A percentile compares a stretch with the other conserved stretches of the same genome.
Conservation (phyloP, 2,329 filamentous ascomycete genomes). For the Nigrograna mackinnonii region DNA sequence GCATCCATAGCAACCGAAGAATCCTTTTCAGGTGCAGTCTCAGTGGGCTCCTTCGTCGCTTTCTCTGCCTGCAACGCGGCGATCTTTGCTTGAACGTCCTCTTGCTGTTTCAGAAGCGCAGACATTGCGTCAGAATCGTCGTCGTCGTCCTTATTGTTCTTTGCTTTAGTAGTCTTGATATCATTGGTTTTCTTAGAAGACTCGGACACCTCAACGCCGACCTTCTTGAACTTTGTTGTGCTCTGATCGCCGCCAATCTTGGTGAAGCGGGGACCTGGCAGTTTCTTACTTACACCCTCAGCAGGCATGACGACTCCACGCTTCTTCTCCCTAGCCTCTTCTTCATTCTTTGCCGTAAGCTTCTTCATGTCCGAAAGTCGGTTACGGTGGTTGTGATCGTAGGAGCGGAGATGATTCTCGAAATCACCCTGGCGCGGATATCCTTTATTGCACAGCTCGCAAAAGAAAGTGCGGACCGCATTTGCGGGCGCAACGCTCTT, state of each 20-base stretch:
- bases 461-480: slow-evolving; percentile 40
- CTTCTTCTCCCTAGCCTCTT: slow-evolving; percentile 19
- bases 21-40: too few relatives aligned
- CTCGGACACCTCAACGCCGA: too few relatives aligned
- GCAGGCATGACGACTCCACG: slow-evolving; percentile 23
- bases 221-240: slow-evolving; percentile 9
- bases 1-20: too few relatives aligned
- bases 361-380: slow-evolving; percentile 87
- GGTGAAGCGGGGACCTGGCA: slow-evolving; percentile 25
- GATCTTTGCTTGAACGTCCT: too few relatives aligned
- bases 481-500: slow-evolving; percentile 49
- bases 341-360: slow-evolving; percentile 33
- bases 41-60: too few relatives aligned
- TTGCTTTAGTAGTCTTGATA: too few relatives aligned
- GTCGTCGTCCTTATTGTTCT: too few relatives aligned
- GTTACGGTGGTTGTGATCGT: slow-evolving; percentile 82
- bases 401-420: slow-evolving; percentile 89
- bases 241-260: slow-evolving; percentile 5
- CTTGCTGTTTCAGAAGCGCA: too few relatives aligned
- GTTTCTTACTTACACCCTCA: slow-evolving; percentile 18
- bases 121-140: too few relatives aligned
- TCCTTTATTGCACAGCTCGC: slow-evolving; percentile 84
- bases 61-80: too few relatives aligned
- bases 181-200: background rate
- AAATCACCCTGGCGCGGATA: slow-evolving; percentile 96